Percentiles rank a stretch among this genome's conserved stretches.
These are phyloP conservation scores for Lactifluus rugatus DNA, from an alignment of 768 basidiomycete species.

Conservation along the genomic window DNA sequence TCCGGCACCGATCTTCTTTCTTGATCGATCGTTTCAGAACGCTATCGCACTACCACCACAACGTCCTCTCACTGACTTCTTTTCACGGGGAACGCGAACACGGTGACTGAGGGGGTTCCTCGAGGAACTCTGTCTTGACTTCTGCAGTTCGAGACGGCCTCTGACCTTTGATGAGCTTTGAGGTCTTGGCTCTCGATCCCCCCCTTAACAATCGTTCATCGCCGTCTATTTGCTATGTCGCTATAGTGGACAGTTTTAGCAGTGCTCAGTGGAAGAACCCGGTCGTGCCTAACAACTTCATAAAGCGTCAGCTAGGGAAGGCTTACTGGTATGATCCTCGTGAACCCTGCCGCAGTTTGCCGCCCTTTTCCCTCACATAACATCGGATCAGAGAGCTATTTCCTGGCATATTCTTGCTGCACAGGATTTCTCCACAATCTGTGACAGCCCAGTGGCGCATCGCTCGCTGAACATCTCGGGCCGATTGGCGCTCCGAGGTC, in stretches of 20 bases:
- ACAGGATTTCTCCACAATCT: background rate
- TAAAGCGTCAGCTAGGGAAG: conserved; percentile 1
- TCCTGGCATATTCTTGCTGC: background rate
- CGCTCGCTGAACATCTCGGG: background rate
- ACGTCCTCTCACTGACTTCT: background rate
- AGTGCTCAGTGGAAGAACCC: background rate
- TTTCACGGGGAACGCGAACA: background rate
- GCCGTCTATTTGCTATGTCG: background rate
- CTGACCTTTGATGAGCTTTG: background rate
- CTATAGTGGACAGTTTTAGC: background rate
- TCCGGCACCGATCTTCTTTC: conserved; percentile 4
- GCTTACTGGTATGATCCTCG: background rate
- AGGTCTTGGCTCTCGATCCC: background rate
- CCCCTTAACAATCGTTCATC: background rate
- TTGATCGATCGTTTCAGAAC: conserved; percentile 5
- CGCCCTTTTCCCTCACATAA: background rate
- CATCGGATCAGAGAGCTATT: background rate
- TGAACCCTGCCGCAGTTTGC: background rate
- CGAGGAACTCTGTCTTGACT: background rate
- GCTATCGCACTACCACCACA: background rate
- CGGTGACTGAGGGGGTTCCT: background rate
- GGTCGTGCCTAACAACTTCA: background rate
- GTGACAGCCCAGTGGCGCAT: conserved; percentile 9
- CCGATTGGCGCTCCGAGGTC: conserved; percentile 4
- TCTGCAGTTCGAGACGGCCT: background rate